phyloP scores from a whole-genome alignment of 805 yeast genomes.

The Kodamaea kaohsiungensis region DNA sequence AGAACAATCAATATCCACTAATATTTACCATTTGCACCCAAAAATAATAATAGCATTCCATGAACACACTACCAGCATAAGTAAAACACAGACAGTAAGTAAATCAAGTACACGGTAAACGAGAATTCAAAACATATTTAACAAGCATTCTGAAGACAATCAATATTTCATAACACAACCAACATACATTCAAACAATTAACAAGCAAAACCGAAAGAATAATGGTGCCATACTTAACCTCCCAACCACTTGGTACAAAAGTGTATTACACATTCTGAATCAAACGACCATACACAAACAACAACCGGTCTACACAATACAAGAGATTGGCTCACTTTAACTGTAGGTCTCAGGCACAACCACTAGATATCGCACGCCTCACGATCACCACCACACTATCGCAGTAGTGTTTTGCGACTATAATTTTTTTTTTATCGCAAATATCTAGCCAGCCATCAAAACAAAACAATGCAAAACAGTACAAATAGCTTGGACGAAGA shows the following conservation, averaged over 20 bases:
- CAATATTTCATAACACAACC: too few relatives aligned
- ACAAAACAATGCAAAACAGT: not conserved
- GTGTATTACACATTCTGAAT: too few relatives aligned
- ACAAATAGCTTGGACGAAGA: not conserved
- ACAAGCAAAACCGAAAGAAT: too few relatives aligned
- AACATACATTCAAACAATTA: too few relatives aligned
- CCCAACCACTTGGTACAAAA: not conserved
- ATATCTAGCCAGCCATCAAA: slow-evolving; percentile 7
- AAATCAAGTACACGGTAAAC: too few relatives aligned
- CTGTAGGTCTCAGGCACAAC: not conserved
- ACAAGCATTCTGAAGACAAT: too few relatives aligned
- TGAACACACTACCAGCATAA: not conserved
- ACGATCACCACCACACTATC: not conserved
- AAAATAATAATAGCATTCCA: not conserved
- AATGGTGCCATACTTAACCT: too few relatives aligned
- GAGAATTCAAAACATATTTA: too few relatives aligned
- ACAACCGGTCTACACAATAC: not conserved
- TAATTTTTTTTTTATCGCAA: not conserved
- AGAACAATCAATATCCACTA: too few relatives aligned
- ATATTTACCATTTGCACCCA: not conserved
- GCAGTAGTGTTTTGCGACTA: not conserved
- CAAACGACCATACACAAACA: not conserved
- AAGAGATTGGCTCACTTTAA: not conserved
- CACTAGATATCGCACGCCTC: not conserved
- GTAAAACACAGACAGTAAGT: not conserved